Conservation (phyloP, 768 basidiomycete species). For the Boletus sp. region DNA sequence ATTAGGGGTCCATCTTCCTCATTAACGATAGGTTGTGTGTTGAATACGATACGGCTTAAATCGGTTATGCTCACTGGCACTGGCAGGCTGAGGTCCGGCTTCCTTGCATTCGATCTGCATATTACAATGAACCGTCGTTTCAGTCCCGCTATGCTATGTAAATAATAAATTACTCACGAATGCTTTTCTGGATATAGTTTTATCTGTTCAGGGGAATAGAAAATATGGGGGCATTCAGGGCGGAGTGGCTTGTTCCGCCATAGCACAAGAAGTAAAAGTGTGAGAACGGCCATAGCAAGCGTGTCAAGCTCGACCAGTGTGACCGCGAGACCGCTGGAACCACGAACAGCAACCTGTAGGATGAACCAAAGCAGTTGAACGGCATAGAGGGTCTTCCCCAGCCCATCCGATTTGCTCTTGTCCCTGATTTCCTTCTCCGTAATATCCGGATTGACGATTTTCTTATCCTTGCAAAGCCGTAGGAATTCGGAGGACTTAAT, state of each 20-base stretch:
- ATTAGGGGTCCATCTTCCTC: no score
- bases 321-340: neutral
- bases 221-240: neutral
- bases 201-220: neutral
- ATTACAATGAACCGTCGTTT: no score
- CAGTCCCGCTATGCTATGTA: no score
- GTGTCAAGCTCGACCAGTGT: neutral
- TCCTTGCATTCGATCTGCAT: no score
- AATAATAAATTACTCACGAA: no score
- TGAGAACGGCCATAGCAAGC: neutral
- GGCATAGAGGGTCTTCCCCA: neutral
- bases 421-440: neutral
- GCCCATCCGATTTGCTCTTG: neutral
- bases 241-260: neutral
- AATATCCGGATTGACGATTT: neutral
- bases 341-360: neutral
- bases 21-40: no score
- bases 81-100: no score
- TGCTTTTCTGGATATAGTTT: neutral
- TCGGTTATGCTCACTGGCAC: no score
- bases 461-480: neutral
- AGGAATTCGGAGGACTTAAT: neutral
- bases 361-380: neutral
- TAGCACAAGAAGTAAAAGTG: neutral
- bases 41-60: no score